Conservation (phyloP, 129 eudicot species). For the Silybum marianum region DNA sequence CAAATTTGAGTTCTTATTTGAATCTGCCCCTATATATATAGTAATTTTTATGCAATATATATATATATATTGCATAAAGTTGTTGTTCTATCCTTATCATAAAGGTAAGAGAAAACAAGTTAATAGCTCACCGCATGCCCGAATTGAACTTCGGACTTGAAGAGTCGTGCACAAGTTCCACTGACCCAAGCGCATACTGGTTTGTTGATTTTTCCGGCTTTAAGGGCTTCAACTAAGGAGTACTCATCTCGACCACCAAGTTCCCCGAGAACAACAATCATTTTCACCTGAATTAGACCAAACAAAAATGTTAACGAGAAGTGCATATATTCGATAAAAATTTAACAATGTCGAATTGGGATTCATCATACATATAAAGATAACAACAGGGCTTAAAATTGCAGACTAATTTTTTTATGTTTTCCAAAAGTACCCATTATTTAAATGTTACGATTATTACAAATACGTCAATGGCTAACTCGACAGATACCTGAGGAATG, state of each 20-base stretch:
- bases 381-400: neutral
- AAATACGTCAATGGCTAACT: neutral
- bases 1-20: too few species aligned
- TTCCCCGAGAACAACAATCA: slow-evolving; percentile 98
- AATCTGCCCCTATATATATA: too few species aligned
- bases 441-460: neutral
- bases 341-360: neutral
- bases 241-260: slow-evolving; percentile 99
- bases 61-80: too few species aligned
- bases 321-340: neutral
- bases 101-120: slow-evolving; percentile 6
- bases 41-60: too few species aligned
- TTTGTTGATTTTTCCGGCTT: slow-evolving; percentile 86
- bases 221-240: slow-evolving; percentile 94
- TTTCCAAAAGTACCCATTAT: neutral
- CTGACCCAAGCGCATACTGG: slow-evolving; percentile 99
- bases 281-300: slow-evolving; percentile 59
- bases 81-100: neutral
- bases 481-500: slow-evolving; percentile 80
- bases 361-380: neutral
- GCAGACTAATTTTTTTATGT: neutral
- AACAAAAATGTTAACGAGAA: neutral
- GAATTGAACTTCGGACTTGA: slow-evolving; percentile 97
- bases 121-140: slow-evolving; percentile 87
- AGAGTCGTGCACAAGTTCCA: slow-evolving; percentile 94